Percentiles rank a stretch among this genome's conserved stretches.
Conservation (phyloP, 2,329 filamentous ascomycete species). For the Curvularia eragrostidis region DNA sequence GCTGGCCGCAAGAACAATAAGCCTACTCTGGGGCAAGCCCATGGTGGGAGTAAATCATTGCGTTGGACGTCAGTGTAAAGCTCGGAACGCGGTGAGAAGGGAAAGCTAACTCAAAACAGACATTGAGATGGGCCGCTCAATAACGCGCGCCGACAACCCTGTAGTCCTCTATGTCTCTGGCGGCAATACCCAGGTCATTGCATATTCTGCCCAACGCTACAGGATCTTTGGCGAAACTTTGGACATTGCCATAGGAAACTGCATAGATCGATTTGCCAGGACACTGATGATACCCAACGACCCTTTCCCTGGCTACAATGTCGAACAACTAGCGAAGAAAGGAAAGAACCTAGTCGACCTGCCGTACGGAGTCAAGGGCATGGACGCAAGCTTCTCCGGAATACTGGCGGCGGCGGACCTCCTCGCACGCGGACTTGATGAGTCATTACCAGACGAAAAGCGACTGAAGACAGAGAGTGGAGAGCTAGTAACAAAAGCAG, state of each 20-base stretch:
- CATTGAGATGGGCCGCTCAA: conserved; percentile 96
- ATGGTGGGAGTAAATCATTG: conserved; percentile 97
- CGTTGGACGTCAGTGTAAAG: conserved; percentile 70
- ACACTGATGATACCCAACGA: conserved; percentile 93
- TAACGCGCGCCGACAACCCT: conserved; percentile 88
- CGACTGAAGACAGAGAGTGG: conserved; percentile 55
- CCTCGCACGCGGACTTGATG: conserved; percentile 70
- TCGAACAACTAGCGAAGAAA: conserved; percentile 88
- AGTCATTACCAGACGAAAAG: conserved; percentile 48
- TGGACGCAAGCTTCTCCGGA: conserved; percentile 96
- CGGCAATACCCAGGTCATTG: conserved; percentile 97
- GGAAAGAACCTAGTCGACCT: conserved; percentile 78
- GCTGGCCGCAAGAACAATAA: conserved; percentile 80
- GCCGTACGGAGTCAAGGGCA: conserved; percentile 96
- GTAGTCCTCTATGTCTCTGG: conserved; percentile 96
- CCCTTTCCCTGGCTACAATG: conserved; percentile 96
- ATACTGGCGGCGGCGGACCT: conserved; percentile 85
- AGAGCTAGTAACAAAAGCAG: conserved; percentile 73
- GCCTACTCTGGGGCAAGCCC: conserved; percentile 84
- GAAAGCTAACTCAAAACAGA: conserved; percentile 52
- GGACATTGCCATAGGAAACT: conserved; percentile 97
- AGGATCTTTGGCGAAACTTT: conserved; percentile 98
- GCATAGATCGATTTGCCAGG: conserved; percentile 92
- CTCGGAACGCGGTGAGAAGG: not conserved
- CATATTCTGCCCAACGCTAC: conserved; percentile 92